Conservation (phyloP, 2,329 filamentous ascomycete species). For the Botrytis pseudocinerea region DNA sequence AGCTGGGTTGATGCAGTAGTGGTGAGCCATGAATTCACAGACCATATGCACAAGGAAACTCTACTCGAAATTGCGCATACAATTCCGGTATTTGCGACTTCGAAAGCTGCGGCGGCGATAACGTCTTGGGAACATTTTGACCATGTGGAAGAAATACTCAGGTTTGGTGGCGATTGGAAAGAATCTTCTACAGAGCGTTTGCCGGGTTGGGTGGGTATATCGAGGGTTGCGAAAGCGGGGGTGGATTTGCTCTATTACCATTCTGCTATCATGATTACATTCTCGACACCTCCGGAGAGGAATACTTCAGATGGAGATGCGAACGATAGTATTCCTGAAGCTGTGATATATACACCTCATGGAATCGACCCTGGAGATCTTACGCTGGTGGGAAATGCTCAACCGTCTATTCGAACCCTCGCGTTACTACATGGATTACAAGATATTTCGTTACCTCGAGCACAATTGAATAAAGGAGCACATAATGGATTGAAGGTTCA, state of each 20-base stretch:
- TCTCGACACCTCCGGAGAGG: slow-evolving; percentile 40
- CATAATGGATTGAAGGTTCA: slow-evolving; percentile 61
- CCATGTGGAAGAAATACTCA: slow-evolving; percentile 46
- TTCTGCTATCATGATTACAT: slow-evolving; percentile 60
- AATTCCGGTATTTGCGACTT: slow-evolving; percentile 61
- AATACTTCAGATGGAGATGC: slow-evolving; percentile 32
- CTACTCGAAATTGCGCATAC: slow-evolving; percentile 53
- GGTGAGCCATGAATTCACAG: slow-evolving; percentile 67
- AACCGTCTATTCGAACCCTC: slow-evolving; percentile 52
- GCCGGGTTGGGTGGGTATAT: slow-evolving; percentile 62
- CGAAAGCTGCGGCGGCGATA: slow-evolving; percentile 58
- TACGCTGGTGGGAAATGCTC: slow-evolving; percentile 45
- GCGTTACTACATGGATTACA: slow-evolving; percentile 65
- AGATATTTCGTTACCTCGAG: slow-evolving; percentile 50
- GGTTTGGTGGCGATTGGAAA: slow-evolving; percentile 38
- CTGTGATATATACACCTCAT: slow-evolving; percentile 64
- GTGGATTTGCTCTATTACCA: slow-evolving; percentile 60
- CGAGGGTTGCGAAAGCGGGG: slow-evolving; percentile 53
- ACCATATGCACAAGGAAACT: slow-evolving; percentile 63
- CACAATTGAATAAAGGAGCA: slow-evolving; percentile 64
- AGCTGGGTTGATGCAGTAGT: slow-evolving; percentile 58
- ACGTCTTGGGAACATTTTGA: slow-evolving; percentile 60
- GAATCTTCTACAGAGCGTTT: slow-evolving; percentile 42
- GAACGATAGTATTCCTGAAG: slow-evolving; percentile 46
- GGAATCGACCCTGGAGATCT: slow-evolving; percentile 55